Percentiles rank a stretch among this genome's conserved stretches.
Evolutionary conservation across 1,139 yeast genomes (phyloP).

Genomic region (Yueomyces sp.): DNA sequence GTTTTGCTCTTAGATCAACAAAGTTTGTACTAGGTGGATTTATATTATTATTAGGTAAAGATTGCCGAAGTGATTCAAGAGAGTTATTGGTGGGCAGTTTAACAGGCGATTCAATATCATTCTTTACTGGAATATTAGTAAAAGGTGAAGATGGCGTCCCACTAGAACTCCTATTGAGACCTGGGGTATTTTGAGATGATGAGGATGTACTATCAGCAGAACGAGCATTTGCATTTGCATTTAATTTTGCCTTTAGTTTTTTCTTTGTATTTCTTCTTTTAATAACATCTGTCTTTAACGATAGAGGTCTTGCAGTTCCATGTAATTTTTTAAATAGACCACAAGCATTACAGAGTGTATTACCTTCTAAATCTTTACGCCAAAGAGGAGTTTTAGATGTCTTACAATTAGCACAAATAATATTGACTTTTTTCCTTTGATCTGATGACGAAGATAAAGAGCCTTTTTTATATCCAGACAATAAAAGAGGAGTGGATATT

Average conservation of each 20-base stretch:
- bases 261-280: conserved; percentile 51
- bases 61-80: too few species aligned
- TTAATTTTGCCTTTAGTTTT: conserved; percentile 18
- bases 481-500: conserved; percentile 17
- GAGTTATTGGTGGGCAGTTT: neutral
- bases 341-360: conserved; percentile 92
- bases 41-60: neutral
- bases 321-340: conserved; percentile 87
- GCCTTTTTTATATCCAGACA: conserved; percentile 15
- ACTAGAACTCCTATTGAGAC: too few species aligned
- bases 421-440: conserved; percentile 16
- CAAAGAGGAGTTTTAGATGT: conserved; percentile 91
- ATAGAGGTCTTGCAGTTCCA: conserved; percentile 88
- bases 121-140: neutral
- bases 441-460: conserved; percentile 8
- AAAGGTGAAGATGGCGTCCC: neutral
- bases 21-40: neutral
- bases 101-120: too few species aligned
- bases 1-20: neutral
- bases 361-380: conserved; percentile 91
- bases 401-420: conserved; percentile 73
- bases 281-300: conserved; percentile 86
- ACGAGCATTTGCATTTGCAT: neutral
- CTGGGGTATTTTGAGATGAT: neutral
- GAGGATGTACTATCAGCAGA: neutral